Base-by-base conservation (phyloP, 2,329 filamentous ascomycete genomes). In the Anisogramma anomala region DNA sequence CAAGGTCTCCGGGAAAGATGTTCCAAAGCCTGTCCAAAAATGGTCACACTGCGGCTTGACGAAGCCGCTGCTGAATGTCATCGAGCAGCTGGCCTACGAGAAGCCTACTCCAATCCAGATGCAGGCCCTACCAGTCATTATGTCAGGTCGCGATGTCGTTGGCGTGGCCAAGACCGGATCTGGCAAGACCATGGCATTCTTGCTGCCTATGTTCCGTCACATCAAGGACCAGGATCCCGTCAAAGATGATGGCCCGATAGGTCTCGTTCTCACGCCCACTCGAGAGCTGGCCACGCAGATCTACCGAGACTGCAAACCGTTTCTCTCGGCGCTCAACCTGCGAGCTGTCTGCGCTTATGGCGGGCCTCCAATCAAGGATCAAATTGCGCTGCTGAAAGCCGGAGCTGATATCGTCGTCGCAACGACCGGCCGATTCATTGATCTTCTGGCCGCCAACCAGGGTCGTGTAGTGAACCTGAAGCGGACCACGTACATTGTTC, bases 101-200 rank as follows among this genome's bases (percentile, higher is more conserved):
- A 83, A 79, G 55, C 88, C 91, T 1, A 96, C 91, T 0, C 77
- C 89, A 0, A 96, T 98, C 52, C 91, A 98, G 61, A 81, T 88
- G 61, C 91, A 98, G 61, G 91, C 91, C 2, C 79, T 96, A 45
- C 91, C 91, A 2, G 81, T 87, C 8, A 84, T 95, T 54, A 95
- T 96, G 84, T 94, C 88, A 20, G 91, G 91, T 8, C 78, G 87
- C 51, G 91, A 98, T 65, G 84, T 95, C 27, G 86, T 98, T 49
- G 91, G 88, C 50, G 87, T 98, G 39, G 91, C 91, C 14, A 96
- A 96, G 66, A 98, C 91, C 19, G 91, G 91, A 4, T 96, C 91
- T 19, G 91, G 91, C 58, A 98, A 98, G 66, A 98, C 91, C 0
- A 79, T 96, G 53, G 91, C 91, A 5, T 98, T 96, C 58, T 65